Evolutionary conservation across 768 basidiomycete genomes (phyloP), one percentile per base, ranked within the genome.

Genomic region (Tubosaeta brunneosetosa): DNA sequence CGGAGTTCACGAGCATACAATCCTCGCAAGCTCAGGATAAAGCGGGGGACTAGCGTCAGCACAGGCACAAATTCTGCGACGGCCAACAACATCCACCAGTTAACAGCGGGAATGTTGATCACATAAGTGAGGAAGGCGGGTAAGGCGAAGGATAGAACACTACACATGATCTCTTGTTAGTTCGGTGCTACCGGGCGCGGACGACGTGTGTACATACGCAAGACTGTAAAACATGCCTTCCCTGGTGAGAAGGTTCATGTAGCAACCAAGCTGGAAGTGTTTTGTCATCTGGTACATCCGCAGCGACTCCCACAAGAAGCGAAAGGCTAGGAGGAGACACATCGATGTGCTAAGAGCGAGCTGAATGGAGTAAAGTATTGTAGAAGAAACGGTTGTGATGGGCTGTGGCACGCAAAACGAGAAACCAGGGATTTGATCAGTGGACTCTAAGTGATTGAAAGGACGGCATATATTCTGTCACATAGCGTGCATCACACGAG

Each of bases 201-300:
- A 50, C 50, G 10, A 3, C 22, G 3, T 22, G 22, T 22, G 22
- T 3, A 22, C 22, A 22, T 51, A 51, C 50, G 36, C 33, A 13
- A 51, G 16, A 29, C 45, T 45, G 33, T 51, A 45, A 6, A 51
- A 2, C 3, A 45, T 31, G 44, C 50, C 50, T 12, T 51, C 44
- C 16, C 44, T 37, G 4, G 36, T 37, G 44, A 51, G 36, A 13
- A 31, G 19, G 12, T 17, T 31, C 27, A 51, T 17, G 34, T 45
- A 51, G 12, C 19, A 44, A 16, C n/a, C 31, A 17, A 45, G 16
- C n/a, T 38, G 44, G 9, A 44, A n/a, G 11, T 37, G 43, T 1
- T 45, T 51, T 22, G 50, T 45, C 16, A 12, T 29, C 4, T 8
- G 29, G 37, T 45, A 45, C 50, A 51, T 51, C 9, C 45, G 36